A percentile compares a stretch with the other conserved stretches of the same genome.
Conservation (phyloP, 2,329 filamentous ascomycete genomes). For the Waltergamsia citrina region DNA sequence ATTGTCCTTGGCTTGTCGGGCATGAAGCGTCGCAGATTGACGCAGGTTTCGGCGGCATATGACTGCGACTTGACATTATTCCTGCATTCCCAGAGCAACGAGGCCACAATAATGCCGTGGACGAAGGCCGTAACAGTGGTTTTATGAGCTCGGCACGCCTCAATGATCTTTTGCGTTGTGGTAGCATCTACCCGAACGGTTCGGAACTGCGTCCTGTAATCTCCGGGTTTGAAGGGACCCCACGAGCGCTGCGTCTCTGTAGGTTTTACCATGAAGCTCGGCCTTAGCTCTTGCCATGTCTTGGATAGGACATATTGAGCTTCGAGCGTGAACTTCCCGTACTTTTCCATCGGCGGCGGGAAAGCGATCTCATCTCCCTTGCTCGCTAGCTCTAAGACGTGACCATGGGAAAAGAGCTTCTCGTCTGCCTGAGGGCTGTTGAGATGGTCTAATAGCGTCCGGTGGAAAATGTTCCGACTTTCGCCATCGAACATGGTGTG, state of each 20-base stretch:
- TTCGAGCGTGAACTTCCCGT: constrained; percentile 11
- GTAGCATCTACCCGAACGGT: constrained; percentile 9
- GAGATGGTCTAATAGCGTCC: constrained; percentile 15
- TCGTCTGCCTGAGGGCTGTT: constrained; percentile 6
- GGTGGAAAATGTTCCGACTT: constrained; percentile 20
- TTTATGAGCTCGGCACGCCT: constrained; percentile 13
- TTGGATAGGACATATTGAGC: constrained; percentile 9
- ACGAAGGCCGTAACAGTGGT: constrained; percentile 19
- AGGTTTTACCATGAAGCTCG: constrained; percentile 7
- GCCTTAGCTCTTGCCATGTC: constrained; percentile 10
- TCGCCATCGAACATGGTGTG: constrained; percentile 17
- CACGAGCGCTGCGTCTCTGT: constrained; percentile 9
- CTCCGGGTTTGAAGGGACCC: constrained; percentile 11
- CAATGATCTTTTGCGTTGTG: constrained; percentile 9
- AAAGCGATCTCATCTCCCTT: constrained; percentile 6
- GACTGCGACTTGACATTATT: not conserved
- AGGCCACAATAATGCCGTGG: constrained; percentile 12
- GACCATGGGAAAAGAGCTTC: constrained; percentile 1
- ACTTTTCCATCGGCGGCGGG: constrained; percentile 13
- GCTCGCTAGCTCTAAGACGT: constrained; percentile 6
- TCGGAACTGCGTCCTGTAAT: constrained; percentile 11
- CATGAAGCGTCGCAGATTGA: constrained; percentile 13
- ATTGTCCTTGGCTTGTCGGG: not conserved
- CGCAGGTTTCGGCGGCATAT: constrained; percentile 5
- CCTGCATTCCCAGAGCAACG: constrained; percentile 5